These are phyloP conservation scores for Phellopilus nigrolimitatus DNA, from an alignment of 1,284 basidiomycete genomes.

Conservation along the genomic window DNA sequence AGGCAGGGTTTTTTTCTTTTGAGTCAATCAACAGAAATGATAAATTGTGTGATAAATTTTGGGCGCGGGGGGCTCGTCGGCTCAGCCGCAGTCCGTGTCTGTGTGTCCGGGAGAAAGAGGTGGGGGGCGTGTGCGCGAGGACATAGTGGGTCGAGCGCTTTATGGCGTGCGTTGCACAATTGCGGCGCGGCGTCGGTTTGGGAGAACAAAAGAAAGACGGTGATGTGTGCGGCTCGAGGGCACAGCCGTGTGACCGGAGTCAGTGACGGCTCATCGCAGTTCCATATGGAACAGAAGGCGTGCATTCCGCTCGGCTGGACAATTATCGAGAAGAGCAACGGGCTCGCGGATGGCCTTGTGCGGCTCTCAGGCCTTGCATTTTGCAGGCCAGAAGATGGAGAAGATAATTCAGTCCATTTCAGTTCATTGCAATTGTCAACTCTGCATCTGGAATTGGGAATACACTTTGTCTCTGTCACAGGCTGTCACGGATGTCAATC, in stretches of 20 bases:
- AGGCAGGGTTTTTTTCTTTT: background rate
- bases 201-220: constrained; percentile 9
- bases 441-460: background rate
- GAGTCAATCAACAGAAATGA: background rate
- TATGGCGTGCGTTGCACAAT: constrained; percentile 3
- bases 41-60: background rate
- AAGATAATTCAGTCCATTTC: background rate
- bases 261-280: no score
- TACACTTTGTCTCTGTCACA: no score
- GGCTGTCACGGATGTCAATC: no score
- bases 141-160: constrained; percentile 1
- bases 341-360: background rate
- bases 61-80: constrained; percentile 1
- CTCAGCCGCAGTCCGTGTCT: background rate
- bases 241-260: no score
- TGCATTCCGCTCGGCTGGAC: background rate
- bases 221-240: background rate
- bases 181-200: background rate
- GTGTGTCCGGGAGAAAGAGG: background rate
- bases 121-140: background rate
- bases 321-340: background rate
- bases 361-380: background rate
- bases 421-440: background rate
- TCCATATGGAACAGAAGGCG: no score
- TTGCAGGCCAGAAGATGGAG: background rate